A percentile compares a stretch with the other conserved stretches of the same genome.
phyloP scores from a whole-genome alignment of 257 asterid species.

The Cruciata laevipes region DNA sequence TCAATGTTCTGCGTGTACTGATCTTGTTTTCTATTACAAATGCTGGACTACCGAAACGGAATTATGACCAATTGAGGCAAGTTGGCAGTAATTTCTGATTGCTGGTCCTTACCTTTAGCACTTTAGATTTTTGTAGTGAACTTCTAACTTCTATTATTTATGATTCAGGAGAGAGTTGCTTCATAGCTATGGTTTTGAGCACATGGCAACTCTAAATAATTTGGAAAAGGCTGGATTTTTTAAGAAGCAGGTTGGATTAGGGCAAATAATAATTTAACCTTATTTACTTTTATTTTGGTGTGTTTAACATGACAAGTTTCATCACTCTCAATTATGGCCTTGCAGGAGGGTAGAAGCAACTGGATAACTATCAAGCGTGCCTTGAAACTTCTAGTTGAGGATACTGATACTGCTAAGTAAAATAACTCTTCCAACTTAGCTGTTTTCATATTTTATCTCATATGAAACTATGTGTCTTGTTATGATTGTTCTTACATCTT shows the following conservation, averaged over 20 bases:
- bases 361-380: conserved; percentile 85
- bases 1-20: conserved; percentile 70
- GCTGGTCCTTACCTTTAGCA: background rate
- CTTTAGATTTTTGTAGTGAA: background rate
- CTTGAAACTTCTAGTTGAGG: conserved; percentile 79
- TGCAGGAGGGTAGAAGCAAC: conserved; percentile 84
- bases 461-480: background rate
- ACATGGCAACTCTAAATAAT: conserved; percentile 74
- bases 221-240: conserved; percentile 92
- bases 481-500: background rate
- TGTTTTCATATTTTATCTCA: background rate
- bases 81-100: conserved; percentile 15
- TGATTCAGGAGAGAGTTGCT: conserved; percentile 82
- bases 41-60: conserved; percentile 80
- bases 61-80: conserved; percentile 86
- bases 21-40: conserved; percentile 80
- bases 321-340: conserved; percentile 16
- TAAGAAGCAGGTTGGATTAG: conserved; percentile 63
- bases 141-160: conserved; percentile 15
- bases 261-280: background rate
- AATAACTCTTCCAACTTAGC: conserved; percentile 12
- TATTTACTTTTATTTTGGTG: background rate
- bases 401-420: conserved; percentile 83
- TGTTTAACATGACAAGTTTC: conserved; percentile 7
- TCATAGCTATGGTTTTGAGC: conserved; percentile 98